These are phyloP conservation scores for Leccinum fuscescens DNA, from an alignment of 1,284 basidiomycete species.

Conservation along the genomic window DNA sequence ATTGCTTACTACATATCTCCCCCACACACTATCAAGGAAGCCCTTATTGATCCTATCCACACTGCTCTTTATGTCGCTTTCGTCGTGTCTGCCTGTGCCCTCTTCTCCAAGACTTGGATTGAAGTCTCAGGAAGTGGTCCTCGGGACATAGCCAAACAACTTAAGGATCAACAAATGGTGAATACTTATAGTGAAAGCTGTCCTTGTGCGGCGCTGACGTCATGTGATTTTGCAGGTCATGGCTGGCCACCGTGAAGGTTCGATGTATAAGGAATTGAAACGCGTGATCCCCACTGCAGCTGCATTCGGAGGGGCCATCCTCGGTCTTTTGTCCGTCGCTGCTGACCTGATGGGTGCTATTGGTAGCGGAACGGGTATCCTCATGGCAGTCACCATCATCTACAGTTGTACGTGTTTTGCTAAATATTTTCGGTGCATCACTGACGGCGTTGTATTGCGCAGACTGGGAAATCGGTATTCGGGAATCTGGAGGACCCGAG, in stretches of 20 bases:
- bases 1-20: slow-evolving; percentile 98
- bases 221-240: slow-evolving; percentile 59
- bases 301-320: slow-evolving; percentile 93
- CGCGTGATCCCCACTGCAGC: slow-evolving; percentile 97
- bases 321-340: slow-evolving; percentile 89
- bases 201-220: not conserved
- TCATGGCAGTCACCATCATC: slow-evolving; percentile 98
- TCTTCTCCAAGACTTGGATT: slow-evolving; percentile 99
- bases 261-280: slow-evolving; percentile 99
- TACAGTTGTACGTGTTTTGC: slow-evolving; percentile 64
- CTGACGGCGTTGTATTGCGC: not conserved
- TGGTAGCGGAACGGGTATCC: slow-evolving; percentile 94
- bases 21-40: slow-evolving; percentile 86
- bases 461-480: slow-evolving; percentile 35
- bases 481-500: slow-evolving; percentile 73
- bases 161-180: slow-evolving; percentile 98
- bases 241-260: slow-evolving; percentile 95
- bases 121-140: slow-evolving; percentile 96
- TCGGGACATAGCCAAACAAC: slow-evolving; percentile 94
- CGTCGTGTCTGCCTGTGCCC: slow-evolving; percentile 91
- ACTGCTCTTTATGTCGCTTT: slow-evolving; percentile 90
- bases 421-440: not conserved
- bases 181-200: slow-evolving; percentile 7
- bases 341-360: slow-evolving; percentile 98
- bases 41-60: slow-evolving; percentile 91